These are phyloP conservation scores for Pseudogymnoascus sp. DNA, from an alignment of 2,329 filamentous ascomycete genomes.

Conservation along the genomic window DNA sequence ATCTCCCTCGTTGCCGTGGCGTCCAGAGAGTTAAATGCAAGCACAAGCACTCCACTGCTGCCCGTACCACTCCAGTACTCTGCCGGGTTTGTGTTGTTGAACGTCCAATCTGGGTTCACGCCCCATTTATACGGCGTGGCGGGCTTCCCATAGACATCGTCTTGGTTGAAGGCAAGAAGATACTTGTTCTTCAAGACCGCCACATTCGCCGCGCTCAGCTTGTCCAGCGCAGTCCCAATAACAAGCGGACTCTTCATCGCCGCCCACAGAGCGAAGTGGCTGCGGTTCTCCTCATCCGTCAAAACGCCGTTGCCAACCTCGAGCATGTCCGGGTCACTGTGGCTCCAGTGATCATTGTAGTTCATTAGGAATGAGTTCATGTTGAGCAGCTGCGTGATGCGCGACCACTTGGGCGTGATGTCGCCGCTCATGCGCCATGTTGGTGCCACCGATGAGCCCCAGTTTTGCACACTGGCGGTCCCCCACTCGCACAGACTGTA, in stretches of 20 bases:
- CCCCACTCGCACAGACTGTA: conserved; percentile 51
- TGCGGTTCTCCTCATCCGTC: conserved; percentile 14
- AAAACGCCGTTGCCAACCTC: conserved; percentile 22
- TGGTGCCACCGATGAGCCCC: conserved; percentile 43
- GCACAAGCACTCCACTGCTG: conserved; percentile 37
- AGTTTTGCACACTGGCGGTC: conserved; percentile 40
- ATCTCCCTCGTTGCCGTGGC: conserved; percentile 31
- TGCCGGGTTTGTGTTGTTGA: conserved; percentile 40
- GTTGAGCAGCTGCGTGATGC: conserved; percentile 31
- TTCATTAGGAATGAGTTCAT: conserved; percentile 30
- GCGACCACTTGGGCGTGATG: conserved; percentile 33
- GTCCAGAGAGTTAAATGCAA: conserved; percentile 40
- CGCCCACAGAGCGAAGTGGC: conserved; percentile 8
- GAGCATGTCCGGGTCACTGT: conserved; percentile 21
- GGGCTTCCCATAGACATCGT: conserved; percentile 32
- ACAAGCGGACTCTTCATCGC: conserved; percentile 9
- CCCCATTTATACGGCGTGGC: conserved; percentile 37
- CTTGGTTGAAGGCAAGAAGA: conserved; percentile 22
- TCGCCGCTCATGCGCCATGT: conserved; percentile 41
- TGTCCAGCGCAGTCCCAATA: conserved; percentile 9
- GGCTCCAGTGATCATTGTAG: conserved; percentile 33
- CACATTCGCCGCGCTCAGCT: conserved; percentile 28
- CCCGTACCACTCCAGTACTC: conserved; percentile 43
- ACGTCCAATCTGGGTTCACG: conserved; percentile 42
- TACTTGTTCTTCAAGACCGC: conserved; percentile 21